Percentiles rank a stretch among this genome's conserved stretches.
Evolutionary conservation across 345 rosid genomes (phyloP).

Genomic region (Populus tremula): DNA sequence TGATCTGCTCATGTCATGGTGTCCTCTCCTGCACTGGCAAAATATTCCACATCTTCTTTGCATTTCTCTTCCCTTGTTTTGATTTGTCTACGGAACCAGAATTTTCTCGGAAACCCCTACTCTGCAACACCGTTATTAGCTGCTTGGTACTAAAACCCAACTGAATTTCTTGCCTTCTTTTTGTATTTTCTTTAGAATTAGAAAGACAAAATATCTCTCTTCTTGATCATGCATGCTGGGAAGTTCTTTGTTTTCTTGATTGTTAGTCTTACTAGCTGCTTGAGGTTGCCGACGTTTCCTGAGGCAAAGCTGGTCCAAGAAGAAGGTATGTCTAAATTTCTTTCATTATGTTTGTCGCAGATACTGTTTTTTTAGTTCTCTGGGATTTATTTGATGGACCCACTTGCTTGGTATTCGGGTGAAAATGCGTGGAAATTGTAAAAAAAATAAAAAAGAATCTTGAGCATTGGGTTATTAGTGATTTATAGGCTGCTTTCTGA

Average conservation of each 20-base stretch:
- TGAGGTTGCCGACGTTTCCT: constrained; percentile 30
- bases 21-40: too few relatives aligned
- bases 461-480: not conserved
- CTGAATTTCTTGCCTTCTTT: not conserved
- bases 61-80: too few relatives aligned
- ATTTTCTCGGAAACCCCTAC: not conserved
- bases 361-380: not conserved
- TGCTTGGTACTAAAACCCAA: not conserved
- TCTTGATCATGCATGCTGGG: constrained; percentile 32
- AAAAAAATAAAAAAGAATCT: not conserved
- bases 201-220: not conserved
- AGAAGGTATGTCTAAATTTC: constrained; percentile 45
- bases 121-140: not conserved
- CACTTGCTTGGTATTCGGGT: not conserved
- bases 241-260: constrained; percentile 32
- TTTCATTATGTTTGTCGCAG: not conserved
- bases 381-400: not conserved
- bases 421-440: constrained; percentile 4
- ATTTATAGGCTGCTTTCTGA: not conserved
- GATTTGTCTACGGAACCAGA: too few relatives aligned
- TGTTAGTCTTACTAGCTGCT: constrained; percentile 39
- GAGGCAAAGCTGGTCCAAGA: constrained; percentile 48
- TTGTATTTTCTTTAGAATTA: not conserved
- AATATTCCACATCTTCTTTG: too few relatives aligned
- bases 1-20: not conserved